A percentile compares a stretch with the other conserved stretches of the same genome.
Conservation (phyloP, 768 basidiomycete species). For the Cystobasidium onofrii region DNA sequence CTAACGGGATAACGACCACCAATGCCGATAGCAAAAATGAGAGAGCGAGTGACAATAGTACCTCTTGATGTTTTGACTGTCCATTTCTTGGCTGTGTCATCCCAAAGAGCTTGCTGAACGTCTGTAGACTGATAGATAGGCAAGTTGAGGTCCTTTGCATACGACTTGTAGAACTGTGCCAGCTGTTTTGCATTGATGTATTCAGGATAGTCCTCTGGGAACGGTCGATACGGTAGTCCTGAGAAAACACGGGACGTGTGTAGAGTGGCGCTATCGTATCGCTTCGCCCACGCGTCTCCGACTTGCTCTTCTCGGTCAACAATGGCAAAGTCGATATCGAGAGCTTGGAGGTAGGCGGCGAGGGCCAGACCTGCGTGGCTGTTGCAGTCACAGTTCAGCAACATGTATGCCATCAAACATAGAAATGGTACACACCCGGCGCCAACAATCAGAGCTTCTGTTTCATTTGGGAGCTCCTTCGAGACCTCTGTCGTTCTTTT, state of each 20-base stretch:
- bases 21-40: slow-evolving; percentile 24
- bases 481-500: neutral
- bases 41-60: neutral
- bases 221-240: slow-evolving; percentile 17
- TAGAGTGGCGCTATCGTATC: slow-evolving; percentile 13
- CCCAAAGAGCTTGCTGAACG: neutral
- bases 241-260: slow-evolving; percentile 13
- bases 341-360: slow-evolving; percentile 20
- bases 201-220: slow-evolving; percentile 24
- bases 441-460: slow-evolving; percentile 11
- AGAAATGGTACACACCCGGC: neutral
- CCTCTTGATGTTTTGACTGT: neutral
- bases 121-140: slow-evolving; percentile 4
- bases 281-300: slow-evolving; percentile 22
- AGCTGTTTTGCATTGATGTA: slow-evolving; percentile 14
- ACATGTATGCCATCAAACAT: neutral
- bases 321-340: slow-evolving; percentile 3
- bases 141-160: slow-evolving; percentile 5
- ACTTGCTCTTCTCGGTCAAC: slow-evolving; percentile 8
- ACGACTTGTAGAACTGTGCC: neutral
- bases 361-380: slow-evolving; percentile 15
- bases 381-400: neutral
- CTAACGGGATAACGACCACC: slow-evolving; percentile 3
- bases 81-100: slow-evolving; percentile 3
- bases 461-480: neutral